Percentiles rank a stretch among this genome's conserved stretches.
phyloP scores from a whole-genome alignment of 805 yeast species.

The Ogataea haglerorum region DNA sequence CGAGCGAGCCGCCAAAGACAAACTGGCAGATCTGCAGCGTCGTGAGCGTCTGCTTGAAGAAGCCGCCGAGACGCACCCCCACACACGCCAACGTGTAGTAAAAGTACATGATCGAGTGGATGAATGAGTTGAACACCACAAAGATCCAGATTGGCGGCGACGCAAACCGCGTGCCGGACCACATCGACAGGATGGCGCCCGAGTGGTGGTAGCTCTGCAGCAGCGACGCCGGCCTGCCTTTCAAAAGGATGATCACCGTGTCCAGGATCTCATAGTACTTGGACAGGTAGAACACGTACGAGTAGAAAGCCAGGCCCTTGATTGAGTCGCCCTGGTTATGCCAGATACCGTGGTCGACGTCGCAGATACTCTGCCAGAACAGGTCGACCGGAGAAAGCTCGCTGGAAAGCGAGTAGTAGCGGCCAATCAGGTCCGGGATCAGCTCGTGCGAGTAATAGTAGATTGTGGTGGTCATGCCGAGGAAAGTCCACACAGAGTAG shows the following conservation, averaged over 20 bases:
- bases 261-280: conserved; percentile 72
- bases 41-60: conserved; percentile 58
- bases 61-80: conserved; percentile 52
- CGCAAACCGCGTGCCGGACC: conserved; percentile 69
- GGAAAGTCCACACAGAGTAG: conserved; percentile 69
- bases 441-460: conserved; percentile 36
- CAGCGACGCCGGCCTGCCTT: conserved; percentile 63
- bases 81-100: conserved; percentile 62
- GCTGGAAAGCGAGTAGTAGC: conserved; percentile 15
- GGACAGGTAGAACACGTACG: conserved; percentile 65
- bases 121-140: conserved; percentile 75
- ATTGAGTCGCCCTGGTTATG: conserved; percentile 24
- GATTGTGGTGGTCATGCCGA: conserved; percentile 59
- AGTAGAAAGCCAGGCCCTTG: conserved; percentile 52
- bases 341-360: conserved; percentile 58
- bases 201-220: conserved; percentile 75
- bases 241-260: conserved; percentile 61
- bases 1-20: conserved; percentile 64
- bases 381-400: conserved; percentile 33
- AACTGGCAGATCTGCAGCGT: conserved; percentile 68
- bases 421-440: conserved; percentile 29
- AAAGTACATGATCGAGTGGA: conserved; percentile 71
- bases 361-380: conserved; percentile 63
- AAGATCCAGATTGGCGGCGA: conserved; percentile 80
- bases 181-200: conserved; percentile 79